These are phyloP conservation scores for Pseudocercospora cruenta DNA, from an alignment of 2,329 filamentous ascomycete species.

Conservation along the genomic window DNA sequence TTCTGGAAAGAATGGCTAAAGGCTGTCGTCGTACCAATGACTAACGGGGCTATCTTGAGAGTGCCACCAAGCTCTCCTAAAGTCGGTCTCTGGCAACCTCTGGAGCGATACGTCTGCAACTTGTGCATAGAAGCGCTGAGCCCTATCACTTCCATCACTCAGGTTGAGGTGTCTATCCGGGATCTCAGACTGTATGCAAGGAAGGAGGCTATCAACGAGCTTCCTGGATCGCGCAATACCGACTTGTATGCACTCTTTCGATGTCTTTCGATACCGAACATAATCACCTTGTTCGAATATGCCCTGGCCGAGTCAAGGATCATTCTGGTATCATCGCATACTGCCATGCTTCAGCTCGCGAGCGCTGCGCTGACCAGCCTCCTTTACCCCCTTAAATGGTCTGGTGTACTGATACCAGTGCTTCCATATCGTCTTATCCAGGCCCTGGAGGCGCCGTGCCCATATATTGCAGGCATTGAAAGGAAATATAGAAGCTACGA, in stretches of 20 bases:
- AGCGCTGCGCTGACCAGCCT: slow-evolving; percentile 84
- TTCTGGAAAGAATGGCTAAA: slow-evolving; percentile 99
- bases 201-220: slow-evolving; percentile 89
- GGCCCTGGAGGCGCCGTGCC: slow-evolving; percentile 90
- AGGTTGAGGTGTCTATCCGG: slow-evolving; percentile 87
- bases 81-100: slow-evolving; percentile 90
- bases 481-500: slow-evolving; percentile 83
- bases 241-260: slow-evolving; percentile 94
- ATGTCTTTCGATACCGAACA: slow-evolving; percentile 85
- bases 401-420: slow-evolving; percentile 90
- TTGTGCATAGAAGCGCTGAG: slow-evolving; percentile 93
- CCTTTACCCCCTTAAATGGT: slow-evolving; percentile 89
- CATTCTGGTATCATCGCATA: slow-evolving; percentile 93
- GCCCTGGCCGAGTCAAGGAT: slow-evolving; percentile 91
- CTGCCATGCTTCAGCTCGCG: slow-evolving; percentile 91
- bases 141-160: slow-evolving; percentile 89
- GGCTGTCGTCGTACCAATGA: slow-evolving; percentile 94
- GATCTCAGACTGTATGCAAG: slow-evolving; percentile 90
- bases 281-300: slow-evolving; percentile 91
- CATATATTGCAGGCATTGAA: slow-evolving; percentile 96
- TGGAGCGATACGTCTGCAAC: slow-evolving; percentile 96
- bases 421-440: slow-evolving; percentile 85
- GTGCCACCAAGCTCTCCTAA: slow-evolving; percentile 87
- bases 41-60: slow-evolving; percentile 77
- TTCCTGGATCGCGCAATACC: slow-evolving; percentile 86